Conservation (phyloP, 371 early-diverging fungal species). For the Mortierella sp. region DNA sequence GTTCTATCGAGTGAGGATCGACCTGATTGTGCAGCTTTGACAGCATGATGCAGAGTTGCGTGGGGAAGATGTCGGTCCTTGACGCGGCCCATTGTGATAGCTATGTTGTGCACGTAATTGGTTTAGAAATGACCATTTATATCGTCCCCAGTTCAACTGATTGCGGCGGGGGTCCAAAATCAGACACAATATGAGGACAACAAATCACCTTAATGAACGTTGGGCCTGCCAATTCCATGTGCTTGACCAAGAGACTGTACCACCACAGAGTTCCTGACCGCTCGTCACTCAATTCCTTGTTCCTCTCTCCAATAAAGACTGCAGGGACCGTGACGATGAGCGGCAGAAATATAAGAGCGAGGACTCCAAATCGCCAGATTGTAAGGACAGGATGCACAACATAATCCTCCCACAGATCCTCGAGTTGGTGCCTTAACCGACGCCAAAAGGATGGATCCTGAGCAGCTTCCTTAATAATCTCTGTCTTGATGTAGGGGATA, state of each 20-base stretch:
- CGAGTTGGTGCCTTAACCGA: conserved; percentile 39
- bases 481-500: conserved; percentile 39
- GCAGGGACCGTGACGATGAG: conserved; percentile 69
- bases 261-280: conserved; percentile 83
- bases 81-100: conserved; percentile 98
- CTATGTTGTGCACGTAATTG: conserved; percentile 52
- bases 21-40: conserved; percentile 88
- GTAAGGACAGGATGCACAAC: conserved; percentile 72
- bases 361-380: conserved; percentile 69
- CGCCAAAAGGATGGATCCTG: conserved; percentile 37
- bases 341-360: conserved; percentile 75
- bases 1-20: conserved; percentile 80
- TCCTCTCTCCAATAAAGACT: conserved; percentile 65
- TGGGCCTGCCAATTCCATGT: conserved; percentile 91
- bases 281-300: conserved; percentile 66
- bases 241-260: conserved; percentile 81
- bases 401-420: conserved; percentile 61
- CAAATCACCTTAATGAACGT: conserved; percentile 90
- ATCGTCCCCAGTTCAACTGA: not conserved
- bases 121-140: not conserved
- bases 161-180: not conserved
- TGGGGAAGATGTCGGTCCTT: conserved; percentile 91
- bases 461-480: conserved; percentile 24
- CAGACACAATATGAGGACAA: not conserved
- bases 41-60: conserved; percentile 81